Base-by-base conservation (phyloP, 768 basidiomycete species). In the Leccinum incarnatum region DNA sequence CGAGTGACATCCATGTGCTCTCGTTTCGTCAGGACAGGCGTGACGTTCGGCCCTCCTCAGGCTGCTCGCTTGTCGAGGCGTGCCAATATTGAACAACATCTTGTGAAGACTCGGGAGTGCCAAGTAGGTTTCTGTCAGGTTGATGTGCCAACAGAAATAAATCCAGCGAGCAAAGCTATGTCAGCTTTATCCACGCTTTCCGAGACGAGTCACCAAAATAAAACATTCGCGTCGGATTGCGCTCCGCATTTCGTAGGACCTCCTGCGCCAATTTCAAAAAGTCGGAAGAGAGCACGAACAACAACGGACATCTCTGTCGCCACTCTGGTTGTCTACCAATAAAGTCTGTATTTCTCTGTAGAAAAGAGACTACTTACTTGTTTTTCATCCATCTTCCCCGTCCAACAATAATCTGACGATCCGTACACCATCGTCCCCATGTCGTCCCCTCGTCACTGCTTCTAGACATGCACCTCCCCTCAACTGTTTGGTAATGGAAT, bases 181-280 rank as follows among this genome's bases (percentile, higher is more conserved):
- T 21, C 65, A 25, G 15, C 29, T 46, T 29, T 7, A 47, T 51
- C 21, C 21, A 17, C 12, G 7, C 27, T 51, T 17, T 15, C 29
- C 19, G 30, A 19, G 25, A 52, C 52, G 37, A 65, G 79, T 32
- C 59, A 93, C 96, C 96, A 98, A 32, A 98, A 76, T 92, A 98
- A 72, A 94, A 91, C 51, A 89, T 95, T 25, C 93, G 82, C 0
- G 88, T 83, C 4, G 94, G 91, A 72, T 93, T 92, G 51, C 94
- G 89, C 70, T 96, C 94, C 21, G 89, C 87, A 64, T 87, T 91
- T 74, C 89, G 90, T 5, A 97, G 91, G 2, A 98, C 88, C 73
- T 98, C 95, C 76, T 97, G 94, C 11, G 90, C 88, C 68, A 90
- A 93, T 65, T 86, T 1, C 55, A 98, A 70, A 34, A 86, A 88